These are phyloP conservation scores for Cryptococcus jaspeensis DNA, from an alignment of 1,284 basidiomycete species.

Conservation along the genomic window DNA sequence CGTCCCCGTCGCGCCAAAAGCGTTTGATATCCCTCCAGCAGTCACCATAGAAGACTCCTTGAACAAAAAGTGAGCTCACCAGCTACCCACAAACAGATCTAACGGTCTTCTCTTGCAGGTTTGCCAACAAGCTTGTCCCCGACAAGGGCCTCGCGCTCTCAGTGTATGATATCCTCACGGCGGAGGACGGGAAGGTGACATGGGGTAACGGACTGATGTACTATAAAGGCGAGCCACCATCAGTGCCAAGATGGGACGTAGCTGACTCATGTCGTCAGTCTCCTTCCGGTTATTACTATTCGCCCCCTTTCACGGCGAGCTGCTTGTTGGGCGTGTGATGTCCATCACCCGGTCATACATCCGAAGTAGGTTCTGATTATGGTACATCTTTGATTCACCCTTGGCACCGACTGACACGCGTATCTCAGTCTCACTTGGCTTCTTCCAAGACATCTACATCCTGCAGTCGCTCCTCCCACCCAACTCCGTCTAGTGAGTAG, in stretches of 20 bases:
- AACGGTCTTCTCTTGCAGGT: conserved; percentile 57
- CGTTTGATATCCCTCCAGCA: conserved; percentile 44
- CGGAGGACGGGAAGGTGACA: conserved; percentile 85
- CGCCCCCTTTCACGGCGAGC: conserved; percentile 85
- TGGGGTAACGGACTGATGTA: conserved; percentile 94
- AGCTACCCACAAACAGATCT: not conserved
- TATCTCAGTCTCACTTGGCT: conserved; percentile 73
- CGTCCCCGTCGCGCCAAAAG: conserved; percentile 48
- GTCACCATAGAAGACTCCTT: conserved; percentile 47
- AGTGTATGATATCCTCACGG: conserved; percentile 80
- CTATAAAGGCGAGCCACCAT: conserved; percentile 71
- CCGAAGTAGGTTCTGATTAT: conserved; percentile 59
- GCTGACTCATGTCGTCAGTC: conserved; percentile 57
- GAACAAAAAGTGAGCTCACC: conserved; percentile 46
- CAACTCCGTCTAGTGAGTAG: conserved; percentile 32
- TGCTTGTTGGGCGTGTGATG: conserved; percentile 83
- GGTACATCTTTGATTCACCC: not conserved
- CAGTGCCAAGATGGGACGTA: not conserved
- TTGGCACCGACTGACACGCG: conserved; percentile 9
- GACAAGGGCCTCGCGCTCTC: conserved; percentile 87
- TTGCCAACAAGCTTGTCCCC: conserved; percentile 88
- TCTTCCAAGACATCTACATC: conserved; percentile 93
- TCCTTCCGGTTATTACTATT: conserved; percentile 88
- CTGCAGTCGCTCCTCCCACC: conserved; percentile 64
- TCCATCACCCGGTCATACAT: conserved; percentile 80